phyloP scores from a whole-genome alignment of 768 basidiomycete genomes.

The Strobilomyces confusus region DNA sequence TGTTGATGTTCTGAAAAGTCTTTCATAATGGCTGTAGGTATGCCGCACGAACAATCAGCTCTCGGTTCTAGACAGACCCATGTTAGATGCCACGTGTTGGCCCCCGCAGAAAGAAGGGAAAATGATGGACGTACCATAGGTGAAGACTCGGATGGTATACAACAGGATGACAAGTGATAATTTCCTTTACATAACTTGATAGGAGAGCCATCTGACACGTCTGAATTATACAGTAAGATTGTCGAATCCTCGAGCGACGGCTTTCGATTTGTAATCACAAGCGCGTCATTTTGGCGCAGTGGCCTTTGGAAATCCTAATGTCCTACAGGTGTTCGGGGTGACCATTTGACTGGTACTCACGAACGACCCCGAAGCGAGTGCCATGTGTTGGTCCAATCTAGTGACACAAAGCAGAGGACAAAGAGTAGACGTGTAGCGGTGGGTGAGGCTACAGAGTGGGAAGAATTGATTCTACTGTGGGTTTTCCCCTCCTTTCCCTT shows the following conservation, averaged over 20 bases:
- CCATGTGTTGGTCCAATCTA: background rate
- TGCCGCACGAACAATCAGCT: background rate
- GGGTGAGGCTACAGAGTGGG: background rate
- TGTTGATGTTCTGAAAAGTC: background rate
- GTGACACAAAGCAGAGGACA: background rate
- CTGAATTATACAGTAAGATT: background rate
- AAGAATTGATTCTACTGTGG: background rate
- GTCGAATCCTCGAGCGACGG: background rate
- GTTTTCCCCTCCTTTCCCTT: background rate
- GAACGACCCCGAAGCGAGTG: background rate
- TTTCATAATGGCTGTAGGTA: background rate
- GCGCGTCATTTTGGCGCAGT: background rate
- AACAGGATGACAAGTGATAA: background rate
- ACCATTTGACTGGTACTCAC: background rate
- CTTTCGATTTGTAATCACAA: background rate
- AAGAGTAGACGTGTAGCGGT: background rate
- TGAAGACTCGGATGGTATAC: background rate
- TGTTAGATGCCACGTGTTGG: background rate
- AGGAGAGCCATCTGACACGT: background rate
- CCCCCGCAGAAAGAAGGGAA: background rate
- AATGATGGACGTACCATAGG: background rate
- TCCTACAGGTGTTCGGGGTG: background rate
- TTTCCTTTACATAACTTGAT: background rate
- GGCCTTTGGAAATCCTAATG: background rate
- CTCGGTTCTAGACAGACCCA: background rate